phyloP scores from a whole-genome alignment of 2,329 filamentous ascomycete genomes.

The Helotiales sp. region DNA sequence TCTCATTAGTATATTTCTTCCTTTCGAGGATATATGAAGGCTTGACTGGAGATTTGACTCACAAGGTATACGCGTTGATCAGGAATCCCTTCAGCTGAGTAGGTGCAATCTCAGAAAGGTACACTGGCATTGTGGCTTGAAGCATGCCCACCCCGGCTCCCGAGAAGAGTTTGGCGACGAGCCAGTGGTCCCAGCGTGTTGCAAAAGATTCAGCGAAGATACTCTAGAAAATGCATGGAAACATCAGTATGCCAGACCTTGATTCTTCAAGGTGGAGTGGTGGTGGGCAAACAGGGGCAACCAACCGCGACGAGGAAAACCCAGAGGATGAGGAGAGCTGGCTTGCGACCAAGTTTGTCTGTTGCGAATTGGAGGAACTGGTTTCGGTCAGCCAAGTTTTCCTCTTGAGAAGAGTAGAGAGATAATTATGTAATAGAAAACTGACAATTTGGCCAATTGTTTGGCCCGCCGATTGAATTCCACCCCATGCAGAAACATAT shows the following conservation, averaged over 20 bases:
- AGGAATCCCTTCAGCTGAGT: slow-evolving; percentile 30
- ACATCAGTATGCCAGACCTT: too few species aligned
- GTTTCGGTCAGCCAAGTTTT: neutral
- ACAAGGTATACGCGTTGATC: slow-evolving; percentile 31
- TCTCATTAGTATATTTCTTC: slow-evolving; percentile 5
- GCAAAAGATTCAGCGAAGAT: slow-evolving; percentile 31
- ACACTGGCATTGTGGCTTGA: slow-evolving; percentile 33
- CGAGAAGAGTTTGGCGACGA: slow-evolving; percentile 33
- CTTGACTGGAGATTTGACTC: too few species aligned
- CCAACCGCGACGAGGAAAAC: slow-evolving; percentile 39
- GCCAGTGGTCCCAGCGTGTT: slow-evolving; percentile 29
- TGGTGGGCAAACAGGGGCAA: neutral
- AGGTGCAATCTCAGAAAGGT: slow-evolving; percentile 33
- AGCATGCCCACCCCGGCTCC: slow-evolving; percentile 33
- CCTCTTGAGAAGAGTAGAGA: slow-evolving; percentile 16
- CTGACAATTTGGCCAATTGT: slow-evolving; percentile 37
- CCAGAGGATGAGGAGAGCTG: slow-evolving; percentile 43
- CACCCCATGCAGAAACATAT: slow-evolving; percentile 33
- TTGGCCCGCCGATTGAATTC: slow-evolving; percentile 33
- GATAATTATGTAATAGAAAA: too few species aligned
- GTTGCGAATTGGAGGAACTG: slow-evolving; percentile 36
- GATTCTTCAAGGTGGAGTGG: neutral
- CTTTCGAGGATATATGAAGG: too few species aligned
- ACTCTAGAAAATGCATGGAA: slow-evolving; percentile 23
- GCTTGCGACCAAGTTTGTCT: slow-evolving; percentile 43